These are phyloP conservation scores for Neonectria hederae DNA, from an alignment of 2,329 filamentous ascomycete genomes.

Conservation along the genomic window DNA sequence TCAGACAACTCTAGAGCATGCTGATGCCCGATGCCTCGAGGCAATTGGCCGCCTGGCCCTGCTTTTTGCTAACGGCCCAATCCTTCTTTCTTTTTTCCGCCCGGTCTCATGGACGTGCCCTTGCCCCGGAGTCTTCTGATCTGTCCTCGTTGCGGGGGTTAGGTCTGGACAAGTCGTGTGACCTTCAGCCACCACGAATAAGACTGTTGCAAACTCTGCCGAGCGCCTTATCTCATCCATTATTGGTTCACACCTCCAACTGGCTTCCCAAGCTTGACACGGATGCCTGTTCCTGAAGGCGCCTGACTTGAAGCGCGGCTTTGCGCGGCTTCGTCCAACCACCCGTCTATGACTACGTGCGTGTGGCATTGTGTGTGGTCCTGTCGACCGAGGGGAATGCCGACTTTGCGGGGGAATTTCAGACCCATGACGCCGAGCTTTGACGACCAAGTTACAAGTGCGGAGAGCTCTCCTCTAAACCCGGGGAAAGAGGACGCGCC, in stretches of 20 bases:
- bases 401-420: constrained; percentile 12
- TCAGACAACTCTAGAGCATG: not conserved
- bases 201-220: constrained; percentile 20
- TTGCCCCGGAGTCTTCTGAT: constrained; percentile 39
- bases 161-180: constrained; percentile 37
- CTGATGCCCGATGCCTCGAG: not conserved
- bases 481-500: not conserved
- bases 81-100: constrained; percentile 19
- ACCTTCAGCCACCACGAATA: constrained; percentile 32
- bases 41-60: constrained; percentile 4
- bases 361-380: not conserved
- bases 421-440: constrained; percentile 9
- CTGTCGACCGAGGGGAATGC: constrained; percentile 38
- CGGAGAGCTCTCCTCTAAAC: constrained; percentile 12
- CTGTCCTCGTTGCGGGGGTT: constrained; percentile 32
- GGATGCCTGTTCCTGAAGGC: constrained; percentile 35
- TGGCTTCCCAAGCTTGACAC: constrained; percentile 22
- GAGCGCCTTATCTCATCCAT: constrained; percentile 28
- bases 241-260: constrained; percentile 7
- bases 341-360: constrained; percentile 19
- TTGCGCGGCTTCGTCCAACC: constrained; percentile 21
- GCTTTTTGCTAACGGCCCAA: constrained; percentile 11
- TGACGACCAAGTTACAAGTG: not conserved
- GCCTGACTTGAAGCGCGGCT: constrained; percentile 34
- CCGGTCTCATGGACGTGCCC: constrained; percentile 17